Evolutionary conservation across 768 basidiomycete genomes (phyloP), one percentile per base, ranked within the genome.

Genomic region (Boletus vinaceobasis): DNA sequence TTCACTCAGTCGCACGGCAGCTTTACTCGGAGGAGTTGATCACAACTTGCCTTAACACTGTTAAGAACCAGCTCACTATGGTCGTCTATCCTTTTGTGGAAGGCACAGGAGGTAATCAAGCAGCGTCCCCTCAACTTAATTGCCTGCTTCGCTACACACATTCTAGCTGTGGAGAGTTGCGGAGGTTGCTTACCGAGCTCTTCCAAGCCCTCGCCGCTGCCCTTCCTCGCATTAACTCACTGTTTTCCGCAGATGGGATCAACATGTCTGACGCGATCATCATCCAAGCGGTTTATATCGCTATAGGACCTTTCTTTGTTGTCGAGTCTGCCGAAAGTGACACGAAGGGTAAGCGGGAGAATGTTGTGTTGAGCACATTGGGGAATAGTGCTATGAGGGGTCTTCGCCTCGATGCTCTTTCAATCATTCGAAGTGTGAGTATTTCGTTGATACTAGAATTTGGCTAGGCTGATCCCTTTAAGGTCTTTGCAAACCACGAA

Each of bases 11-110:
- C 47, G 1, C 36, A 19, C 37, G 36, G 7, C 64, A 95, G 89
- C 74, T 98, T 9, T 96, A 96, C 69, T 97, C 96, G 0, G 93
- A 98, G 68, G 97, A 99, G 66, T 77, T 94, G 11, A 91, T 99
- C 57, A 85, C 85, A 0, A 75, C 81, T 0, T 92, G 93, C 71
- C 76, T 98, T 17, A 76, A 73, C 40, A 77, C 86, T 0, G 79
- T 93, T 57, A 94, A 95, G 67, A 88, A 87, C 57, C 86, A 87
- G 53, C 81, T 97, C 31, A 83, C 83, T 1, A 83, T 83, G 64
- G 77, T 91, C 43, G 77, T 98, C 13, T 95, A 91, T 65, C 93
- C 91, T 0, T 90, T 94, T 59, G 83, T 95, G 5, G 93, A 95
- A 64, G 86, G 85, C 0, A 75, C 79, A 8, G 79, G 79, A 33